Evolutionary conservation across 2,329 filamentous ascomycete genomes (phyloP).

Genomic region (Aureobasidium sp.): DNA sequence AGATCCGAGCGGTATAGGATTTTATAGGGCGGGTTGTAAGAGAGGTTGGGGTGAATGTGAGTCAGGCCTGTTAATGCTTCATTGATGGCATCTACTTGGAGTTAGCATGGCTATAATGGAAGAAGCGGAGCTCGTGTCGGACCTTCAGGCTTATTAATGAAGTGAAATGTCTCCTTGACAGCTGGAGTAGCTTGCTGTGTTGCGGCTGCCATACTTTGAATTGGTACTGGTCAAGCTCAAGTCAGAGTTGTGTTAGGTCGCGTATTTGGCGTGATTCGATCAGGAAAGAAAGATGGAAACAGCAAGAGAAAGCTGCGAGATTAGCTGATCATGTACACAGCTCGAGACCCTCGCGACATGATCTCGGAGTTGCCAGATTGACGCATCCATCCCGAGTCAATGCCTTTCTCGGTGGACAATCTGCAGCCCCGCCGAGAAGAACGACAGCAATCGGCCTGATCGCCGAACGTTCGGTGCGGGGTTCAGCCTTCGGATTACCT

Average conservation of each 20-base stretch:
- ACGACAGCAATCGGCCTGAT: background rate
- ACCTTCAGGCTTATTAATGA: conserved; percentile 27
- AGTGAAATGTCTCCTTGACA: conserved; percentile 29
- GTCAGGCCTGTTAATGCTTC: conserved; percentile 31
- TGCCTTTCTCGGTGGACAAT: background rate
- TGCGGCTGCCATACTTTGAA: background rate
- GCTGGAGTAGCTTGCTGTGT: background rate
- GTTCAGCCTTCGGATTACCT: background rate
- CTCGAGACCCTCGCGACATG: background rate
- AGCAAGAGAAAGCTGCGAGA: background rate
- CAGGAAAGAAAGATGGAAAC: background rate
- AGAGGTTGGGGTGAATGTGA: conserved; percentile 28
- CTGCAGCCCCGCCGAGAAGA: background rate
- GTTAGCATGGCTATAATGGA: background rate
- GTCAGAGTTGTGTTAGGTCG: background rate
- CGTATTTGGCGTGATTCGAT: background rate
- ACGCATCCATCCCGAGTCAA: background rate
- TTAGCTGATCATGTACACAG: conserved; percentile 6
- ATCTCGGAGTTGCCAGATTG: conserved; percentile 6
- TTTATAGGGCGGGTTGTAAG: conserved; percentile 30
- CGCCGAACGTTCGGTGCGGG: conserved; percentile 1
- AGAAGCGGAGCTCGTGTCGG: background rate
- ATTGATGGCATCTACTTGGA: conserved; percentile 26
- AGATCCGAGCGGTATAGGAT: conserved; percentile 31
- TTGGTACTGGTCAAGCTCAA: fast-evolving